Evolutionary conservation across 768 basidiomycete species (phyloP).

Genomic region (Kwoniella sp.): DNA sequence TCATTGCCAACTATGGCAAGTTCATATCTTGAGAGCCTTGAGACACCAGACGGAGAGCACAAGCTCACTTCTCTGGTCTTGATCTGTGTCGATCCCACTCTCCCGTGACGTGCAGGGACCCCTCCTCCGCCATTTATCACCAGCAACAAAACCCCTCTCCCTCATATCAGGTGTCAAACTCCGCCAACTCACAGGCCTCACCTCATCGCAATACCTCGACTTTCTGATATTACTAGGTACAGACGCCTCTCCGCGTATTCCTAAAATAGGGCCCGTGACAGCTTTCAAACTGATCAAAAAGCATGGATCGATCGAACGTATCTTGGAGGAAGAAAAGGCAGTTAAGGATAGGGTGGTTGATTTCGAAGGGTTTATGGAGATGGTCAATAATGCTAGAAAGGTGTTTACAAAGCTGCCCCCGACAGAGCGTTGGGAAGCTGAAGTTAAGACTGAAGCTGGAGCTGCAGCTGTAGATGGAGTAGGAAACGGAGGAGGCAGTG

Average conservation of each 20-base stretch:
- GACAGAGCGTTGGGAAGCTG: conserved; percentile 1
- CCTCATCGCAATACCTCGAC: conserved; percentile 69
- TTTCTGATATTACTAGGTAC: conserved; percentile 86
- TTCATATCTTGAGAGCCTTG: no score
- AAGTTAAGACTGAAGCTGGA: no score
- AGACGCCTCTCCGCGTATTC: conserved; percentile 84
- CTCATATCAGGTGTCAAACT: conserved; percentile 68
- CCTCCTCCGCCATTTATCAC: conserved; percentile 74
- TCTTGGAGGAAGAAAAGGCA: conserved; percentile 59
- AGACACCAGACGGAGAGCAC: no score
- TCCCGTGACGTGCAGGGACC: conserved; percentile 66
- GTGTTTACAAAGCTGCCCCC: conserved; percentile 38
- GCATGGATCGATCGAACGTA: conserved; percentile 71
- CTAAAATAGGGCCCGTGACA: conserved; percentile 73
- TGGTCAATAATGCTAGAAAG: conserved; percentile 33
- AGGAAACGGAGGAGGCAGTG: conserved; percentile 4
- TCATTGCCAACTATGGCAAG: no score
- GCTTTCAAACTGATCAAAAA: conserved; percentile 75
- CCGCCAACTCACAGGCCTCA: conserved; percentile 64
- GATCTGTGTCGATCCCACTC: no score
- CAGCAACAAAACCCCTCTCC: conserved; percentile 64
- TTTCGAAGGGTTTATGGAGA: conserved; percentile 33
- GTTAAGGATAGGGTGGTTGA: conserved; percentile 20
- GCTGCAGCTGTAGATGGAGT: conserved; percentile 17
- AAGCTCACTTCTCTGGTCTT: no score